A percentile compares a stretch with the other conserved stretches of the same genome.
Conservation (phyloP, 805 yeast genomes). For the Nakazawaea sp. region DNA sequence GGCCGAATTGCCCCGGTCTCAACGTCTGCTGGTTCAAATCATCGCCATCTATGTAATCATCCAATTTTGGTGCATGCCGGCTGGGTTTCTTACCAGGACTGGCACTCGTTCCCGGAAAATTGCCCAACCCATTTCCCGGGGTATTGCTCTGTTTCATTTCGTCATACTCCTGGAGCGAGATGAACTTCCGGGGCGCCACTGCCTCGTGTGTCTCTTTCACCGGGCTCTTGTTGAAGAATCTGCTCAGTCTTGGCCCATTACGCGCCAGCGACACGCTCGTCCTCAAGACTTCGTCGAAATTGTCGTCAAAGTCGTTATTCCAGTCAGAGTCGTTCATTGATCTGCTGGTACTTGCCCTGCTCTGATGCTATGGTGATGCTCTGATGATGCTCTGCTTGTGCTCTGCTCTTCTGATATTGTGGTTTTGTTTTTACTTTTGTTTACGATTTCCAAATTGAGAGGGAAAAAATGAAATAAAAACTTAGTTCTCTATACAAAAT, state of each 20-base stretch:
- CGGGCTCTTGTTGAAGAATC: slow-evolving; percentile 10
- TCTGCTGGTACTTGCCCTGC: too few species aligned
- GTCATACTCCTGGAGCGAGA: slow-evolving; percentile 2
- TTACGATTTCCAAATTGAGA: too few species aligned
- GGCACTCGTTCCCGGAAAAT: neutral
- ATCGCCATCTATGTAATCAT: slow-evolving; percentile 1
- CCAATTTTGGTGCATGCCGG: slow-evolving; percentile 1
- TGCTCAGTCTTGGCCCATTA: neutral
- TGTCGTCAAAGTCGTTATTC: slow-evolving; percentile 10
- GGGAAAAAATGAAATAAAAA: too few species aligned
- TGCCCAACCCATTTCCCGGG: neutral
- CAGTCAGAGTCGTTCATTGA: slow-evolving; percentile 10
- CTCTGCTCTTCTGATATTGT: too few species aligned
- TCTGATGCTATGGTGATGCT: too few species aligned
- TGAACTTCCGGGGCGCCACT: neutral
- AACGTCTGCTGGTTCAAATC: neutral
- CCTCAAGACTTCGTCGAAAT: slow-evolving; percentile 8
- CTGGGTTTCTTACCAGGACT: neutral
- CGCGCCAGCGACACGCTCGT: slow-evolving; percentile 1
- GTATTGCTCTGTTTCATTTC: neutral
- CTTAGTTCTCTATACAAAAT: too few species aligned
- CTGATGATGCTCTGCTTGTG: too few species aligned
- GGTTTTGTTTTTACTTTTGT: too few species aligned
- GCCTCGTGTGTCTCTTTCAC: slow-evolving; percentile 2
- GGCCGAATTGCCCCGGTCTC: neutral